Evolutionary conservation across 2,329 filamentous ascomycete genomes (phyloP), one percentile per base, ranked within the genome.

Genomic region (Beauveria sp.): DNA sequence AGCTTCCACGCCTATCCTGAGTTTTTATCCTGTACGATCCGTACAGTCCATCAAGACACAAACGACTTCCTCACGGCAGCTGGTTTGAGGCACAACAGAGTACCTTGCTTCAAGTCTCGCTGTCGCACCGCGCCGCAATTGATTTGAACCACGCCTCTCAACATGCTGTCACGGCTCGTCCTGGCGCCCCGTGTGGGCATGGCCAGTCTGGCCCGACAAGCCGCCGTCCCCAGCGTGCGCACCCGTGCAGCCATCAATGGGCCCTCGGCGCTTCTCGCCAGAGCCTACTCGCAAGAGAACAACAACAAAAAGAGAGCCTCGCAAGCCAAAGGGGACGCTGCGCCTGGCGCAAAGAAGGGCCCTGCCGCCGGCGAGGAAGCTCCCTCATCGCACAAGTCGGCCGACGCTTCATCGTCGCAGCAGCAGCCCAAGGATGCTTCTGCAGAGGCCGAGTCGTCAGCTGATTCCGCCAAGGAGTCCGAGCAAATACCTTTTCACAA

Each of bases 401-500:
- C 52, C 34, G 60, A 45, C 12, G 53, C 53, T 45, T 26, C 51
- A 14, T 42, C 51, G 30, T 14, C 20, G 50, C 50, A 52, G 52
- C 52, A 42, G n/a, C 28, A 56, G 26, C 24, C 38, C 63, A 53
- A 53, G 57, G 57, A 60, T 38, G 24, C 57, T 12, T 28, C 71
- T n/a, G 64, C 63, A 14, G 58, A 68, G 7, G 42, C 38, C 40
- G 52, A 20, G 22, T 45, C 40, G 9, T 45, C 40, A 10, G 46
- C 69, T 43, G 69, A 72, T 40, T 49, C 66, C 38, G 49, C 56
- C 40, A 70, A 53, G 74, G 78, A 57, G 68, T 70, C 58, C 56
- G 74, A 77, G 57, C 67, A 77, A 62, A 77, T 81, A 66, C 79
- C 85, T 26, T 79, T 84, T 58, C 82, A 87, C 69, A 87, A 90